Evolutionary conservation across 495 filamentous ascomycete genomes (phyloP).

Genomic region (Hypoxylon trugodes): DNA sequence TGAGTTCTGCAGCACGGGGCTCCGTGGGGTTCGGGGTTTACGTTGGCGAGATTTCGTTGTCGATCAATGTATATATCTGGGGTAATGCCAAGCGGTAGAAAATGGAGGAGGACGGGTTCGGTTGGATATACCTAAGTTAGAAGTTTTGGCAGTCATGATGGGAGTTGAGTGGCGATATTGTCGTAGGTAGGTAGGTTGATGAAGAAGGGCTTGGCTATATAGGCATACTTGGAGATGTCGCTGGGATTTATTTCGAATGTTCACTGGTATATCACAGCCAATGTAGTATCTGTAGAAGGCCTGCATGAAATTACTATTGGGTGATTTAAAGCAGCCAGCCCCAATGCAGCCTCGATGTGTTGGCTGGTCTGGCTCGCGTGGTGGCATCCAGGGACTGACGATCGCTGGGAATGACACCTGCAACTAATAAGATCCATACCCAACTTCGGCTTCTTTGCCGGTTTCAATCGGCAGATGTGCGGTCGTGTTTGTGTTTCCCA

Average conservation of each 20-base stretch:
- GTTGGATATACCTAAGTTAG: background rate
- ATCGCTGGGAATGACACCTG: slow-evolving; percentile 12
- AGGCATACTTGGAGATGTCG: background rate
- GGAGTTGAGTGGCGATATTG: background rate
- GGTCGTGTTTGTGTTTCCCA: too few relatives aligned
- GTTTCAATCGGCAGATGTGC: slow-evolving; percentile 9
- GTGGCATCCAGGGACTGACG: slow-evolving; percentile 1
- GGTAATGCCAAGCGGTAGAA: slow-evolving; percentile 37
- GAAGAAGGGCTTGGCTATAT: background rate
- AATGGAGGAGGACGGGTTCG: too few relatives aligned
- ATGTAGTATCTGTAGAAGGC: too few relatives aligned
- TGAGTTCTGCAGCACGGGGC: slow-evolving; percentile 25
- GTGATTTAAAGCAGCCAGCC: too few relatives aligned
- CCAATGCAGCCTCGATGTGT: slow-evolving; percentile 2
- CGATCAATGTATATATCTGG: slow-evolving; percentile 30
- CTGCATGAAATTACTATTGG: too few relatives aligned
- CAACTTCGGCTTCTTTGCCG: background rate
- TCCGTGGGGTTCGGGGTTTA: slow-evolving; percentile 34
- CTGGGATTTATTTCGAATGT: background rate
- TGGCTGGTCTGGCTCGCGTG: background rate
- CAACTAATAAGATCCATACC: background rate
- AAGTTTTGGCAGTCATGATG: background rate
- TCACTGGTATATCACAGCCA: too few relatives aligned
- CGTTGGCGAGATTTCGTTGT: slow-evolving; percentile 22
- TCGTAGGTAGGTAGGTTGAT: background rate